phyloP scores from a whole-genome alignment of 306 rosid genomes.

The Sindora glabra region DNA sequence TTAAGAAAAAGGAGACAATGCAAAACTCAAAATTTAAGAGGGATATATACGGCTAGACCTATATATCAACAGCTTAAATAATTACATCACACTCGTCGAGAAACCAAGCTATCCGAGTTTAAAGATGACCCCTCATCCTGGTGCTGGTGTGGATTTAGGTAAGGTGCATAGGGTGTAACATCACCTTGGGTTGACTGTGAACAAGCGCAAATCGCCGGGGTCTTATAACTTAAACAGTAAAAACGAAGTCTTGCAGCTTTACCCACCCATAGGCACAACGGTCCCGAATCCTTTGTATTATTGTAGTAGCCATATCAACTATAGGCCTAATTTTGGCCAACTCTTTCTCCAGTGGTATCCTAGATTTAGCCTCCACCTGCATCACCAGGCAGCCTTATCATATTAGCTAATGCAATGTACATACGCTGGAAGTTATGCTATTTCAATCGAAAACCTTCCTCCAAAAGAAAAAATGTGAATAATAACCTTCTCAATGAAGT shows the following conservation, averaged over 20 bases:
- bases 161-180: not conserved
- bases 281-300: constrained; percentile 54
- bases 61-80: too few species aligned
- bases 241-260: constrained; percentile 49
- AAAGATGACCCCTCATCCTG: not conserved
- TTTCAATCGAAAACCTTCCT: too few species aligned
- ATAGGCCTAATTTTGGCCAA: constrained; percentile 52
- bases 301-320: constrained; percentile 55
- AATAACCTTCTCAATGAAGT: constrained; percentile 61
- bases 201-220: not conserved
- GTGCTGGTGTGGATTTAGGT: not conserved
- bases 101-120: not conserved
- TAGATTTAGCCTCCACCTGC: constrained; percentile 55
- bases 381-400: not conserved
- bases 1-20: too few species aligned
- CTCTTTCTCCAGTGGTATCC: constrained; percentile 56
- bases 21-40: too few species aligned
- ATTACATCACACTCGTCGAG: not conserved
- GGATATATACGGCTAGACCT: too few species aligned
- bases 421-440: not conserved
- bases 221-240: constrained; percentile 32
- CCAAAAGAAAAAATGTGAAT: not conserved
- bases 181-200: not conserved
- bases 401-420: not conserved
- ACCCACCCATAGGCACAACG: constrained; percentile 88